phyloP scores from a whole-genome alignment of 225 moss, liverwort and hornwort species.

The Sphagnum tenellum region DNA sequence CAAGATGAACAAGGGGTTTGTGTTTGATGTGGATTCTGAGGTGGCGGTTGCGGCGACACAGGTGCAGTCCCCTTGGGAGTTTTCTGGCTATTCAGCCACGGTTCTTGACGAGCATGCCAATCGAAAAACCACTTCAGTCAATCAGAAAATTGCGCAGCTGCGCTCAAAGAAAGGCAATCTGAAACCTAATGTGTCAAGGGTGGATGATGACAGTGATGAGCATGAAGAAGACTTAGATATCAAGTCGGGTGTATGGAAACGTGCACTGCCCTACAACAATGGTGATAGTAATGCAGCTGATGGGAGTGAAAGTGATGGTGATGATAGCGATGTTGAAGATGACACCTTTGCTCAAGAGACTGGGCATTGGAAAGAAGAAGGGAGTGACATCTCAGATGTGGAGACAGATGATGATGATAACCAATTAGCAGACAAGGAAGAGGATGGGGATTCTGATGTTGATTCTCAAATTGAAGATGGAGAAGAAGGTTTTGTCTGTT shows the following conservation, averaged over 20 bases:
- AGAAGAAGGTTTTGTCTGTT: no score
- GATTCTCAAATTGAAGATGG: no score
- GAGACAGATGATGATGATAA: conserved; percentile 5
- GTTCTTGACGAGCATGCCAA: conserved; percentile 38
- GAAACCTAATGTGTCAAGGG: no score
- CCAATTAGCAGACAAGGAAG: no score
- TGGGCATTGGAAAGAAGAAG: conserved; percentile 1
- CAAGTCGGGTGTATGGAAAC: no score
- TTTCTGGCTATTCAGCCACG: conserved; percentile 47
- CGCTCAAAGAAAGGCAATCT: conserved; percentile 18
- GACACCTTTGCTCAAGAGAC: conserved; percentile 1
- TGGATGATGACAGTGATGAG: no score
- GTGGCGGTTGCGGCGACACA: conserved; percentile 12
- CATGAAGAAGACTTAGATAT: no score
- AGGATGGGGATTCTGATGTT: no score
- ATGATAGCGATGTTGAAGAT: conserved; percentile 2
- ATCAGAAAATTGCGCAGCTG: conserved; percentile 57
- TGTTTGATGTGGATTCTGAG: conserved; percentile 55
- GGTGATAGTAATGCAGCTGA: no score
- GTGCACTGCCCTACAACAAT: no score
- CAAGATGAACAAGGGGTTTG: conserved; percentile 71
- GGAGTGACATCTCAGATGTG: conserved; percentile 4
- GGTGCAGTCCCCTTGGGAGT: conserved; percentile 55
- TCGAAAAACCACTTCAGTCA: conserved; percentile 48
- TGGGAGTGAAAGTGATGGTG: conserved; percentile 7